Evolutionary conservation across 768 basidiomycete genomes (phyloP).

Genomic region (Hysterangium stoloniferum): DNA sequence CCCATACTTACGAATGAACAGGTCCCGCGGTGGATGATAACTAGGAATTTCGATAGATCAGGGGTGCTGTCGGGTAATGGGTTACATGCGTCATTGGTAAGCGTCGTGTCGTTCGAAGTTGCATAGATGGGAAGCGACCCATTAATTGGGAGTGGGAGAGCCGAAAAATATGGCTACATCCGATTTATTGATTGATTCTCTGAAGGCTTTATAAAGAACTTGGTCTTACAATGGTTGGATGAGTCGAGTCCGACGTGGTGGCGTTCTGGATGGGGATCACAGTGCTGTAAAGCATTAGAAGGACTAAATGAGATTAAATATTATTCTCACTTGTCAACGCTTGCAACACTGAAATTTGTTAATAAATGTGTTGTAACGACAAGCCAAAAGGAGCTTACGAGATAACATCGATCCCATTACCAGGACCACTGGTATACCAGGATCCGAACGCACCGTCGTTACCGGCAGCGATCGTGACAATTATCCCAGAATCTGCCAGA

Average conservation of each 20-base stretch:
- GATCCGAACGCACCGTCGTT: constrained; percentile 45
- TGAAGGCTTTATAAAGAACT: too few species aligned
- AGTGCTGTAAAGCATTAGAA: constrained; percentile 31
- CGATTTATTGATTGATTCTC: too few species aligned
- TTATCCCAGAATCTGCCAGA: constrained; percentile 46
- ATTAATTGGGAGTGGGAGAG: constrained; percentile 38
- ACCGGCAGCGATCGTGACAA: constrained; percentile 59
- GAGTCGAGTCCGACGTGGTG: constrained; percentile 26
- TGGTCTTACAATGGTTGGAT: constrained; percentile 18
- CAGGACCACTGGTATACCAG: constrained; percentile 51
- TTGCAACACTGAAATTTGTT: constrained; percentile 31
- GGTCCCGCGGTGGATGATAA: constrained; percentile 50
- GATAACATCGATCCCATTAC: constrained; percentile 49
- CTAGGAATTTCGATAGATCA: constrained; percentile 45
- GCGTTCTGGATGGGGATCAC: constrained; percentile 51
- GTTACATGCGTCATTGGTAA: constrained; percentile 51
- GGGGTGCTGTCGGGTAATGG: constrained; percentile 45
- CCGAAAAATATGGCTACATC: constrained; percentile 49
- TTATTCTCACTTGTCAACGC: constrained; percentile 37
- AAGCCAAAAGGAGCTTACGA: constrained; percentile 23
- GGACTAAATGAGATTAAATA: neutral
- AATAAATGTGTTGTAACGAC: neutral
- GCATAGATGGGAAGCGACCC: constrained; percentile 48
- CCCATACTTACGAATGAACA: constrained; percentile 52
- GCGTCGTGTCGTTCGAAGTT: constrained; percentile 46